Percentiles rank a stretch among this genome's conserved stretches.
Evolutionary conservation across 2,329 filamentous ascomycete species (phyloP).

Genomic region (Fusarium tupiense): DNA sequence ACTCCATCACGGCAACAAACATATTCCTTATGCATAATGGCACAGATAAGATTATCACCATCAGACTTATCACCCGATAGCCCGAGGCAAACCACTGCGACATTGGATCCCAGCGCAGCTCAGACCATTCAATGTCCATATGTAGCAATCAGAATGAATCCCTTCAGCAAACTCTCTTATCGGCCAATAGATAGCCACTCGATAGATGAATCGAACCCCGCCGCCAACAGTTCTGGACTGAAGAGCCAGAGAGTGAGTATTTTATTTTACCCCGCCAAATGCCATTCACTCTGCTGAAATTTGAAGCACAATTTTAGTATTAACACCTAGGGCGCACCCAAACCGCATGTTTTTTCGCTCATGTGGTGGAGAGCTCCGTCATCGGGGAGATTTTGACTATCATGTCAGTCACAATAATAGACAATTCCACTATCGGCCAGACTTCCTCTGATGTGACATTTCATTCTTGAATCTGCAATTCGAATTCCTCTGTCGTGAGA

Average conservation of each 20-base stretch:
- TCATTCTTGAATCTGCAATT: constrained; percentile 4
- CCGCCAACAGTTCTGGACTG: constrained; percentile 12
- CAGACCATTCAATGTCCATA: background rate
- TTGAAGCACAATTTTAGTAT: constrained; percentile 14
- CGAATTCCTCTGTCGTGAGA: background rate
- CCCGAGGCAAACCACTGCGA: constrained; percentile 8
- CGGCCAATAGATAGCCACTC: constrained; percentile 19
- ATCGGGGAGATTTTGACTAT: constrained; percentile 19
- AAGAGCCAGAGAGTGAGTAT: background rate
- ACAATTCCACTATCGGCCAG: constrained; percentile 14
- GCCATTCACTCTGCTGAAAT: background rate
- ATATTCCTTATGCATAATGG: constrained; percentile 6
- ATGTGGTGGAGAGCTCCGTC: constrained; percentile 28
- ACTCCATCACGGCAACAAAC: background rate
- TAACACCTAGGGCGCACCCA: constrained; percentile 1
- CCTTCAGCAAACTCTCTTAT: background rate
- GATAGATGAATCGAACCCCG: constrained; percentile 11
- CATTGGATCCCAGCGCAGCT: background rate
- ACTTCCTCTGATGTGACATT: background rate
- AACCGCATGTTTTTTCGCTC: constrained; percentile 2
- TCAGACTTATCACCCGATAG: background rate
- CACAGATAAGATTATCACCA: background rate
- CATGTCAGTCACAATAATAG: constrained; percentile 15
- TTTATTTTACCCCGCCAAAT: constrained; percentile 33
- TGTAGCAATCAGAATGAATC: constrained; percentile 11